Evolutionary conservation across 495 filamentous ascomycete species (phyloP).

Genomic region (Penicillium flavigenum): DNA sequence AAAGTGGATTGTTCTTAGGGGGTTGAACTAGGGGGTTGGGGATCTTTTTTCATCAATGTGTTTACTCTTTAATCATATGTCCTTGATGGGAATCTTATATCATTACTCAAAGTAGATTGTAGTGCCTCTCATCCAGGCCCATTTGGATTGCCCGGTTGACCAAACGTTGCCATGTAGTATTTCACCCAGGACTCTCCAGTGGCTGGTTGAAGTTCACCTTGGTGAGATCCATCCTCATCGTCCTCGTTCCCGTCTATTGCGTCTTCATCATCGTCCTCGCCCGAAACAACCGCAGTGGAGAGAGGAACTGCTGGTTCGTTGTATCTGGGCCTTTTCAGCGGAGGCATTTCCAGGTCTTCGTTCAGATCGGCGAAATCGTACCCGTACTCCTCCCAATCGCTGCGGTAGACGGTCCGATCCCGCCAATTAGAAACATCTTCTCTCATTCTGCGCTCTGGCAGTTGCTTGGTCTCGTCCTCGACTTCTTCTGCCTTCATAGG

Average conservation of each 20-base stretch:
- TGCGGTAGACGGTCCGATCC: constrained; percentile 41
- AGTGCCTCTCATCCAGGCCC: neutral
- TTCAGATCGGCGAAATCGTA: constrained; percentile 30
- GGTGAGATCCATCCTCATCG: constrained; percentile 4
- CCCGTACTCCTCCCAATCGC: constrained; percentile 52
- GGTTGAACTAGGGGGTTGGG: constrained; percentile 16
- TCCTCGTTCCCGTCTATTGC: constrained; percentile 3
- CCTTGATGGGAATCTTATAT: constrained; percentile 22
- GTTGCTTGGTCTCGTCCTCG: constrained; percentile 13
- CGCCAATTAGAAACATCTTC: constrained; percentile 48
- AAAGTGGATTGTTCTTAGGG: constrained; percentile 17
- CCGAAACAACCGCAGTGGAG: neutral
- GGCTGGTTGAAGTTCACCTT: neutral
- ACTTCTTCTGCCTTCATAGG: constrained; percentile 19
- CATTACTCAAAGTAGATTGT: neutral
- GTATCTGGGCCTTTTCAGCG: constrained; percentile 32
- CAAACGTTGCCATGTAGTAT: constrained; percentile 1
- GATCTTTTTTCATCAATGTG: constrained; percentile 23
- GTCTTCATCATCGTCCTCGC: neutral
- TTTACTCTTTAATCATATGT: constrained; percentile 31
- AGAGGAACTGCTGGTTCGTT: constrained; percentile 6
- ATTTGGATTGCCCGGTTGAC: neutral
- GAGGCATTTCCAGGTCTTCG: constrained; percentile 36
- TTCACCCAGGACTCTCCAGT: neutral
- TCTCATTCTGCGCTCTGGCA: constrained; percentile 30